Base-by-base conservation (phyloP, 345 rosid genomes). In the Draba incana region DNA sequence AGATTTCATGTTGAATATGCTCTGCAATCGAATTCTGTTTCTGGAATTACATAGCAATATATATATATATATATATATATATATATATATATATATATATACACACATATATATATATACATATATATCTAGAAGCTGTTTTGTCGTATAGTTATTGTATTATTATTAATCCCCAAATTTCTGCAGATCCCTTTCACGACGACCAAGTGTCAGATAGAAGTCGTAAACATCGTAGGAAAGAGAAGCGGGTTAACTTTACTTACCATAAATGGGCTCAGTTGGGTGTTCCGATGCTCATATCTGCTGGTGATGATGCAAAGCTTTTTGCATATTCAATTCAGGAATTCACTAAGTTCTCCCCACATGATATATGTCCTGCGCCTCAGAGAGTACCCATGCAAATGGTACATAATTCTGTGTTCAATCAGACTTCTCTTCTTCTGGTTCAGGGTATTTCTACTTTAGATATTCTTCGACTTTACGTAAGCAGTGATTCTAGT, bases 251-350 rank as follows among this genome's bases (percentile, higher is more conserved):
- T 69, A 81, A 82, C 64, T 93, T 83, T 74, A 85, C 86, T 66
- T 93, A 90, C 27, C 77, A 57, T 56, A 93, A 90, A 58, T 93
- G 97, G 98, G 97, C 97, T 54, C 88, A 84, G 70, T 71, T 79
- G 45, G 97, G 97, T 47, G 96, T 90, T 74, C 98, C 97, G 16
- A 93, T 93, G 98, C 97, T 93, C 66, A 81, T 93, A 64, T 93
- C 98, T 55, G 97, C 88, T 65, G 96, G 98, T 73, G 97, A 93
- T 79, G 98, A 93, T 79, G 80, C 96, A 3, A 90, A 93, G 87
- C 89, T 93, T 47, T 90, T 84, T 79, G 98, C 96, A 7, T 90
- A 90, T 84, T 86, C 96, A 37, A 83, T 78, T 65, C 84, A 81
- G 77, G 96, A 90, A 75, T 93, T 90, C 75, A 79, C 91, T 15